These are phyloP conservation scores for Pseudodiploospora longispora DNA, from an alignment of 2,329 filamentous ascomycete genomes.

Conservation along the genomic window DNA sequence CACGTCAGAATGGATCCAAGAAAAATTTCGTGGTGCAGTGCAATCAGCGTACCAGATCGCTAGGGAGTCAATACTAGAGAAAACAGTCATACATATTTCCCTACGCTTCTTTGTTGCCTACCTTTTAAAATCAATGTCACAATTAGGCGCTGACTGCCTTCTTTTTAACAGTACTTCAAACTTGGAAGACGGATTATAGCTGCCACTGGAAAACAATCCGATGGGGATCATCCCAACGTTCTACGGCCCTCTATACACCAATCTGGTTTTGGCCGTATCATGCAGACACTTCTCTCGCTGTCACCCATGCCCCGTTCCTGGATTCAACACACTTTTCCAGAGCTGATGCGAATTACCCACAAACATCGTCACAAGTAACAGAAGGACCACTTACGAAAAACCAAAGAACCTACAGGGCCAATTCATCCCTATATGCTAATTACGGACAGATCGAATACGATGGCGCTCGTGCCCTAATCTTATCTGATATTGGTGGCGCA, in stretches of 20 bases:
- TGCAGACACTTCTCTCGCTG: constrained; percentile 4
- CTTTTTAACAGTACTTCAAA: constrained; percentile 8
- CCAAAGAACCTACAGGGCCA: constrained; percentile 15
- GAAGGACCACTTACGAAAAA: constrained; percentile 14
- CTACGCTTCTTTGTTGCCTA: too few species aligned
- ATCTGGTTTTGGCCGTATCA: constrained; percentile 4
- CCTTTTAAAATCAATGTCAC: too few species aligned
- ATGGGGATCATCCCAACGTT: constrained; percentile 14
- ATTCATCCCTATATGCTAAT: constrained; percentile 11
- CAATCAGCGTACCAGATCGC: too few species aligned
- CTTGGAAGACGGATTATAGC: constrained; percentile 2
- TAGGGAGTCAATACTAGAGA: too few species aligned
- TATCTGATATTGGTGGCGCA: constrained; percentile 17
- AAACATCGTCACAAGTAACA: constrained; percentile 13
- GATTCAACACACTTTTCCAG: constrained; percentile 7
- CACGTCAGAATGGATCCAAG: too few species aligned
- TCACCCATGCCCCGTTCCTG: constrained; percentile 8
- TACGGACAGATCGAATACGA: constrained; percentile 13
- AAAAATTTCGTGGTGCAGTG: too few species aligned
- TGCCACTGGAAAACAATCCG: constrained; percentile 3
- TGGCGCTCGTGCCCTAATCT: constrained; percentile 14
- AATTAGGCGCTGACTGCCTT: too few species aligned
- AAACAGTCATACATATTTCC: too few species aligned
- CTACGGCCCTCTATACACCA: constrained; percentile 7
- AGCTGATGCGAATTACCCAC: constrained; percentile 8